Evolutionary conservation across 1,284 basidiomycete species (phyloP), one percentile per base, ranked within the genome.

Genomic region (Austropuccinia psidii): DNA sequence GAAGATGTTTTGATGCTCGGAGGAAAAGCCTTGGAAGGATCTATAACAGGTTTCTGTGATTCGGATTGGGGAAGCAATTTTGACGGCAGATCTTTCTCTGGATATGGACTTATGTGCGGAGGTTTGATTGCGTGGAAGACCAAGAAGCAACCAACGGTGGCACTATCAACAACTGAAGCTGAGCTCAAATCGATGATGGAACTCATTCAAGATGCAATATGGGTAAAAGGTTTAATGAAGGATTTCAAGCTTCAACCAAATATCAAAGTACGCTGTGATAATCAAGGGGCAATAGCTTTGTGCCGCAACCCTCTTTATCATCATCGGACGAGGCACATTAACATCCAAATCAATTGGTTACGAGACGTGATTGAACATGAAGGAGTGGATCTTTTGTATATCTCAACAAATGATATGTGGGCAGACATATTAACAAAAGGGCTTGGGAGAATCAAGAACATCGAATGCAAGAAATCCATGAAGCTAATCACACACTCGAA

Each of bases 71-170:
- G 50, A 11, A 52, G 52, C 5, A 35, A 55, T 24, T 52, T 35
- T 8, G 8, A 19, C 1, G 45, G n/a, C 5, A 29, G 66, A 6
- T 68, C 66, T 9, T 35, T 39, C 0, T 39, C 66, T 11, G 66
- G 66, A 27, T 68, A 57, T 24, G n/a, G n/a, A n/a, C 17, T 68
- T 1, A 33, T 29, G 37, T 37, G 15, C 17, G 66, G 66, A 3
- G 50, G 62, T 0, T 54, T 61, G 8, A 57, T 75, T 17, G 37
- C 45, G 0, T 67, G 68, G 41, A 37, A 41, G 9, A 41, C 75
- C 13, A 9, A 60, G 8, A 47, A 65, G 17, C 75, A 76, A 58
- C 47, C 55, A 1, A 39, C 45, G 0, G 60, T 76, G 8, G 21
- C 61, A 13, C 39, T 49, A 11, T 76, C 62, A 27, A 69, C 60